Base-by-base conservation (phyloP, 371 early-diverging fungal species). In the Sanchytrium tribonematis region DNA sequence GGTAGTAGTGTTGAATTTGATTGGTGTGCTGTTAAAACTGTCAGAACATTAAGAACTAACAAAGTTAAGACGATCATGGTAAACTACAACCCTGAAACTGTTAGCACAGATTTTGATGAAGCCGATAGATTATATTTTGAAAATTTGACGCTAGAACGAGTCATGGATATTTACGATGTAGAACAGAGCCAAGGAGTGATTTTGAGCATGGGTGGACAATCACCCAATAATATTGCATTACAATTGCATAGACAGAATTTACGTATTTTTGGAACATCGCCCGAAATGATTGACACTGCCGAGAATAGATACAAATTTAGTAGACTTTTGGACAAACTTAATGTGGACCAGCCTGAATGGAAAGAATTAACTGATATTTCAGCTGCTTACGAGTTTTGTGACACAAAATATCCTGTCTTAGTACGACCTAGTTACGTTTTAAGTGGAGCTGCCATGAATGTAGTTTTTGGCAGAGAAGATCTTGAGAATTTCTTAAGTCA, bases 71-170 rank as follows among this genome's bases (percentile, higher is more conserved):
- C 94, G 0, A 81, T 93, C 65, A 90, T 91, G 91, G 85, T 93
- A 75, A 93, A 93, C 82, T 93, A 91, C 83, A 93, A 93, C 78
- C 94, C 94, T 29, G 94, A 93, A 76, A 93, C 93, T 0, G 93
- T 93, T 29, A 89, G 89, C 22, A 91, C 93, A 28, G 93, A 93
- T 75, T 93, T 86, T 74, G 93, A 91, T 76, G 93, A 93, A 77
- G 86, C 86, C 73, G 92, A 93, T 73, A 85, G 92, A 32, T 80
- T 93, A 66, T 93, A 93, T 83, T 93, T 91, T 79, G 92, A 91
- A 74, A 87, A 91, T 74, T 78, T 93, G 66, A 83, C 83, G 67
- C 80, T 88, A 70, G 94, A 93, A 76, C 87, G 92, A 74, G 88
- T 90, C 17, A 79, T 88, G 80, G 94, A 94, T 74, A 91, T 94